Percentiles rank a stretch among this genome's conserved stretches.
Evolutionary conservation across 176 grass and related monocot genomes (phyloP).

Genomic region (Poa pratensis): DNA sequence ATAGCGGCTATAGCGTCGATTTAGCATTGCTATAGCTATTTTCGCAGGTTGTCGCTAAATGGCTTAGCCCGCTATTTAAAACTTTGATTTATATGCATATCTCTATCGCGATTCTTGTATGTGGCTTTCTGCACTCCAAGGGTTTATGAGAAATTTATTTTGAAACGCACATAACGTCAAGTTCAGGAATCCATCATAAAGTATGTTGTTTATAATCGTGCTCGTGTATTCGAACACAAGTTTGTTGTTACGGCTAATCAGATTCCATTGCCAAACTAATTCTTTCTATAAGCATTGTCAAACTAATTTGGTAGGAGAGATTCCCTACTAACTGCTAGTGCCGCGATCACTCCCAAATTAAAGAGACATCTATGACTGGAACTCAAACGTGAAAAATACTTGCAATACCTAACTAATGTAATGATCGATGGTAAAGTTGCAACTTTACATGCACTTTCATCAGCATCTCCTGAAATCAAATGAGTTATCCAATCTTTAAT

Average conservation of each 20-base stretch:
- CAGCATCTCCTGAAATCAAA: neutral
- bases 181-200: neutral
- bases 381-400: neutral
- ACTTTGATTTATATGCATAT: too few species aligned
- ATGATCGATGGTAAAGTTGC: neutral
- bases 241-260: neutral
- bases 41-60: too few species aligned
- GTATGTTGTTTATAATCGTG: too few species aligned
- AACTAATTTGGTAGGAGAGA: slow-evolving; percentile 21
- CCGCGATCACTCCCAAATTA: neutral
- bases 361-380: too few species aligned
- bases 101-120: too few species aligned
- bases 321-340: neutral
- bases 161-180: too few species aligned
- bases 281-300: neutral
- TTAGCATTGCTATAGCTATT: too few species aligned
- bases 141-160: too few species aligned
- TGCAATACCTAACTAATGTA: too few species aligned
- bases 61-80: too few species aligned
- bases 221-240: neutral
- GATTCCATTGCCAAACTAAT: slow-evolving; percentile 14
- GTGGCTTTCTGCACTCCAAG: too few species aligned
- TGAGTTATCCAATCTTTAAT: neutral
- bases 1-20: too few species aligned
- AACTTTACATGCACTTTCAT: neutral